These are phyloP conservation scores for Bisporella sp. DNA, from an alignment of 2,329 filamentous ascomycete genomes.

Conservation along the genomic window DNA sequence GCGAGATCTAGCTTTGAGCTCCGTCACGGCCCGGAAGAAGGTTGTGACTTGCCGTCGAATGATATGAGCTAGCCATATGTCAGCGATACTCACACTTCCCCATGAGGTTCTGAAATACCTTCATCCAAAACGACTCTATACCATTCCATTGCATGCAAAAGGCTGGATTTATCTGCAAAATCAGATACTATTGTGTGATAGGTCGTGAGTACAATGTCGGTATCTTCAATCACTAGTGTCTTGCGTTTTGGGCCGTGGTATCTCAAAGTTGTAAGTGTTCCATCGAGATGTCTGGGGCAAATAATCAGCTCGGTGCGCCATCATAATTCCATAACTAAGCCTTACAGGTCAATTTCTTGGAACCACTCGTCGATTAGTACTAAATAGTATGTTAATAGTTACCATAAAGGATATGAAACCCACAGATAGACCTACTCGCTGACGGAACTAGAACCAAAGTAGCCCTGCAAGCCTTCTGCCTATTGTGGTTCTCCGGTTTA, in stretches of 20 bases:
- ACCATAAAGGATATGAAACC: neutral
- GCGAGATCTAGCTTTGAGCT: slow-evolving; percentile 36
- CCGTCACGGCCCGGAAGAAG: slow-evolving; percentile 35
- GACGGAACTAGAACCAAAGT: slow-evolving; percentile 39
- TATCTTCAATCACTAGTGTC: slow-evolving; percentile 22
- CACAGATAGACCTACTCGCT: slow-evolving; percentile 25
- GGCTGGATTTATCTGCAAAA: slow-evolving; percentile 14
- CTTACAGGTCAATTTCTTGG: slow-evolving; percentile 32
- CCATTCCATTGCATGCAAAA: slow-evolving; percentile 33
- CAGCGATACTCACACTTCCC: slow-evolving; percentile 3
- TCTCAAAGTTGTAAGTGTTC: slow-evolving; percentile 23
- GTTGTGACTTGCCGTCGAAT: slow-evolving; percentile 41
- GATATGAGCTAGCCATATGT: slow-evolving; percentile 34
- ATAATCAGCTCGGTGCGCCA: neutral
- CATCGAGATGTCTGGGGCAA: slow-evolving; percentile 26
- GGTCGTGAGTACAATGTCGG: slow-evolving; percentile 39
- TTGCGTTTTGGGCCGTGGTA: slow-evolving; percentile 31
- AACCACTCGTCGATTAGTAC: slow-evolving; percentile 36
- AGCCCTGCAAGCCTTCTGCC: slow-evolving; percentile 23
- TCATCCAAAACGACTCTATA: slow-evolving; percentile 38
- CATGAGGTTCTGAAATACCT: slow-evolving; percentile 24
- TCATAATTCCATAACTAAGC: neutral
- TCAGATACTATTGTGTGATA: slow-evolving; percentile 39
- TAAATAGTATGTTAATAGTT: slow-evolving; percentile 12
- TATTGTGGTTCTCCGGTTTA: neutral